Base-by-base conservation (phyloP, 2,329 filamentous ascomycete genomes). In the Colletotrichum brevisporum region DNA sequence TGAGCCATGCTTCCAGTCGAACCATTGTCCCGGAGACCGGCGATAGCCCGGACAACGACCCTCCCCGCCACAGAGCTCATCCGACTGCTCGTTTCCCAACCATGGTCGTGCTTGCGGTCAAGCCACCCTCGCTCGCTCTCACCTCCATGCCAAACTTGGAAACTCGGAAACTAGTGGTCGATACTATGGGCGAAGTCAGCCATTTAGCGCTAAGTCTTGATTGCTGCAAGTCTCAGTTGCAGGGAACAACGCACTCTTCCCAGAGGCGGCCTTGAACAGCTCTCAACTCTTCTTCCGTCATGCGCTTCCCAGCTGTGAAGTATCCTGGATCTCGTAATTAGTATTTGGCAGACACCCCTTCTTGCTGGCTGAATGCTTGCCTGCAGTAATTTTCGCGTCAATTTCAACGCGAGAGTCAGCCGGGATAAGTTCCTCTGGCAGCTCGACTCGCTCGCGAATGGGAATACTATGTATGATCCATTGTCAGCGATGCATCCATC, bases 351-450 rank as follows among this genome's bases (percentile, higher is more conserved):
- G 26, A 16, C 15, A 41, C 21, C 24, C 26, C 13, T 6, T 21
- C n/a, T 48, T 47, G 15, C n/a, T 45, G 31, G 10, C 54, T 5
- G 58, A 56, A 47, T 47, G 83, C 89, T 81, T 83, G 94, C 92
- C 96, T 70, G 95, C 94, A 75, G 95, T 96, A 78, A 98, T 98
- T 85, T 98, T 98, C 68, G 96, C 96, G 81, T 98, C 96, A 77
- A 98, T 99, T 81, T 99, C 96, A n/a, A 98, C 96, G 73, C 95
- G 88, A 61, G 94, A 97, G 81, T 98, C 96, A 71, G 91, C 93
- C 13, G 96, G 96, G 75, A 98, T 98, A 88, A 96, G 90, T 39
- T 96, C 92, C 73, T 97, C 94, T 4, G 95, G 96, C 72, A 98
- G 94, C 70, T 97, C 94, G 55, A 98, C 91, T 70, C 95, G 89